Conservation (phyloP, 1,284 basidiomycete genomes). For the Cryptococcus jaspeensis region DNA sequence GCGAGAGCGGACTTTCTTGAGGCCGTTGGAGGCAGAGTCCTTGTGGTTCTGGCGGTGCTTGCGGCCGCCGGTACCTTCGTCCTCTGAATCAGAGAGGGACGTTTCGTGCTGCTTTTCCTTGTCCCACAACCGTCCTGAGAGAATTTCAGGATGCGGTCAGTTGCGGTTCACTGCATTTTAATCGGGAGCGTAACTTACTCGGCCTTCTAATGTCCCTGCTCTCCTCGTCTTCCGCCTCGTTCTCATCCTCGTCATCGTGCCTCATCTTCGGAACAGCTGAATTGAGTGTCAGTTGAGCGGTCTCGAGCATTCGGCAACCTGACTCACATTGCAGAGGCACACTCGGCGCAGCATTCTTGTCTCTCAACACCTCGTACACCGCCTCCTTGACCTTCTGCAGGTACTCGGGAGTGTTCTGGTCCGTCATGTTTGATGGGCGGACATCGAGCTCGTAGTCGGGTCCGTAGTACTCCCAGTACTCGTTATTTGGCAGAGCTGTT, state of each 20-base stretch:
- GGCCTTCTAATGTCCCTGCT: slow-evolving; percentile 72
- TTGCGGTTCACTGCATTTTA: neutral
- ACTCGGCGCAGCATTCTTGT: slow-evolving; percentile 81
- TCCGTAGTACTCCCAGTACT: slow-evolving; percentile 99
- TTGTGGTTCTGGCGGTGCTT: slow-evolving; percentile 47
- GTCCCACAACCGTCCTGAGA: slow-evolving; percentile 44
- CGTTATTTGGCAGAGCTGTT: slow-evolving; percentile 88
- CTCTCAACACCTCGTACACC: slow-evolving; percentile 84
- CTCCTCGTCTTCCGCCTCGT: slow-evolving; percentile 76
- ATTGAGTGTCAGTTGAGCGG: neutral
- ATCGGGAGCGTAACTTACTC: slow-evolving; percentile 45
- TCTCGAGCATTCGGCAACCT: neutral
- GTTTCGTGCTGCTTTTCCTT: slow-evolving; percentile 45
- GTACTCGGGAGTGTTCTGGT: slow-evolving; percentile 90
- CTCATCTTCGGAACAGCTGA: slow-evolving; percentile 60
- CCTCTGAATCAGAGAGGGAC: slow-evolving; percentile 56
- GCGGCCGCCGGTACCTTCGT: slow-evolving; percentile 52
- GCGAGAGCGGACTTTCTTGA: slow-evolving; percentile 5
- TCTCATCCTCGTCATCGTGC: slow-evolving; percentile 78
- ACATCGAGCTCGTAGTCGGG: slow-evolving; percentile 98
- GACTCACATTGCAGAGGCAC: slow-evolving; percentile 79
- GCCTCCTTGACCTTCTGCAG: slow-evolving; percentile 89
- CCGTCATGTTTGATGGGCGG: slow-evolving; percentile 90
- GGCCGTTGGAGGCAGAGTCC: slow-evolving; percentile 15
- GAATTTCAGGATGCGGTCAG: neutral